phyloP scores from a whole-genome alignment of 371 early-diverging fungal species.

The Cokeromyces recurvatus region DNA sequence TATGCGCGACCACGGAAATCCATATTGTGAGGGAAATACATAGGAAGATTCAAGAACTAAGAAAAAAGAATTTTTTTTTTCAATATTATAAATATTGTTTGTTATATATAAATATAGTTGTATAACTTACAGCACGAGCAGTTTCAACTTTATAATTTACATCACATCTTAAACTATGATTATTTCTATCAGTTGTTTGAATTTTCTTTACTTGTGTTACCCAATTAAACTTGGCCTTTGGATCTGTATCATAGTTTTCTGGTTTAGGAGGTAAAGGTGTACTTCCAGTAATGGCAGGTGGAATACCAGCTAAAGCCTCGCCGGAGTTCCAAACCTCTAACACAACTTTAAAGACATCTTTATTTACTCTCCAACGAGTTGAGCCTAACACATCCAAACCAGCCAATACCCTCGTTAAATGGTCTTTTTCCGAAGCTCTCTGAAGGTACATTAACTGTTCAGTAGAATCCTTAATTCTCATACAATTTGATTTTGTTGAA shows the following conservation, averaged over 20 bases:
- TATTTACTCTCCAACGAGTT: constrained; percentile 89
- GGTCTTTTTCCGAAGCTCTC: constrained; percentile 76
- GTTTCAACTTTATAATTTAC: constrained; percentile 96
- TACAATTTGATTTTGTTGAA: constrained; percentile 60
- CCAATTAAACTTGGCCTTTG: constrained; percentile 58
- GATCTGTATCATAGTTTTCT: constrained; percentile 62
- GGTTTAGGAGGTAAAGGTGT: constrained; percentile 59
- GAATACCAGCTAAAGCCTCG: constrained; percentile 69
- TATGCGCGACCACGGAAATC: constrained; percentile 99
- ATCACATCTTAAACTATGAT: constrained; percentile 86
- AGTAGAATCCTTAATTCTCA: constrained; percentile 72
- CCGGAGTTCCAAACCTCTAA: constrained; percentile 89
- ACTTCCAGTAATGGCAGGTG: constrained; percentile 34
- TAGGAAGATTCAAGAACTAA: constrained; percentile 80
- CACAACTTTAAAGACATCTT: constrained; percentile 72
- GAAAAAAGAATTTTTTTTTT: too few species aligned
- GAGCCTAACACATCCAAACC: constrained; percentile 90
- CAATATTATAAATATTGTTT: too few species aligned
- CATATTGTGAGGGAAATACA: constrained; percentile 97
- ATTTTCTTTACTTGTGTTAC: constrained; percentile 38
- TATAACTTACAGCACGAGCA: constrained; percentile 75
- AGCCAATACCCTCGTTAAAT: constrained; percentile 63
- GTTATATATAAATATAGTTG: not conserved
- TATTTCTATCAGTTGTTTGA: constrained; percentile 59
- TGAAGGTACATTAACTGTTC: constrained; percentile 79